Percentiles rank a stretch among this genome's conserved stretches.
Conservation (phyloP, 78 protist species). For the Cavenderia fasciculata region DNA sequence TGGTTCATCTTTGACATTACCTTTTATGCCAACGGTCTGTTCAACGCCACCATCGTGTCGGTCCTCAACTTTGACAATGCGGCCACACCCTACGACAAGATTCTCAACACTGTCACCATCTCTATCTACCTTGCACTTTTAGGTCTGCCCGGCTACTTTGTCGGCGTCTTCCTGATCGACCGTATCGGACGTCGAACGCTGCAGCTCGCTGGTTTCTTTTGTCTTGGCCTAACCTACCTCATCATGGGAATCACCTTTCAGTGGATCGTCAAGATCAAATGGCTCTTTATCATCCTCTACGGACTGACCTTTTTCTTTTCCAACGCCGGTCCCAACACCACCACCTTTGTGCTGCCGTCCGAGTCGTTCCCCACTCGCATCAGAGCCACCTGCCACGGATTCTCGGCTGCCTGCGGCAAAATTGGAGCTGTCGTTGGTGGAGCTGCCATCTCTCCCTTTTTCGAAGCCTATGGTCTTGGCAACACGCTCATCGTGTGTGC, state of each 20-base stretch:
- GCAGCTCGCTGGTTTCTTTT: conserved; percentile 73
- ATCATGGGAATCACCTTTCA: conserved; percentile 49
- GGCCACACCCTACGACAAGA: conserved; percentile 18
- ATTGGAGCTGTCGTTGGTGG: conserved; percentile 92
- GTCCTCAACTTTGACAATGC: conserved; percentile 11
- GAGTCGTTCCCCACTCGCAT: conserved; percentile 85
- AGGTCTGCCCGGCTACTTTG: conserved; percentile 83
- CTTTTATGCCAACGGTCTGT: conserved; percentile 85
- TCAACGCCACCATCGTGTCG: conserved; percentile 56
- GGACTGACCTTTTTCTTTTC: conserved; percentile 91
- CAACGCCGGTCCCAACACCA: conserved; percentile 92
- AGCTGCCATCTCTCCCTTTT: conserved; percentile 58
- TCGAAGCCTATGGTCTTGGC: conserved; percentile 48
- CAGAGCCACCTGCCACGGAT: conserved; percentile 87
- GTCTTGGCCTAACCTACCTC: conserved; percentile 46
- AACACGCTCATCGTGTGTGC: conserved; percentile 71
- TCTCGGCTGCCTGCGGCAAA: conserved; percentile 92
- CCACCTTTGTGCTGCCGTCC: conserved; percentile 91
- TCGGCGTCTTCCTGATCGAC: conserved; percentile 64
- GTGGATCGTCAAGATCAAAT: conserved; percentile 10
- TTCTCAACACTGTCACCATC: conserved; percentile 17
- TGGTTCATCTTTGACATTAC: conserved; percentile 92
- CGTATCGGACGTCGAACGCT: conserved; percentile 53
- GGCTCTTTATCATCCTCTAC: conserved; percentile 80
- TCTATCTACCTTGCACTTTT: conserved; percentile 38